These are phyloP conservation scores for Daphne laureola DNA, from an alignment of 441 rosid species.

Conservation along the genomic window DNA sequence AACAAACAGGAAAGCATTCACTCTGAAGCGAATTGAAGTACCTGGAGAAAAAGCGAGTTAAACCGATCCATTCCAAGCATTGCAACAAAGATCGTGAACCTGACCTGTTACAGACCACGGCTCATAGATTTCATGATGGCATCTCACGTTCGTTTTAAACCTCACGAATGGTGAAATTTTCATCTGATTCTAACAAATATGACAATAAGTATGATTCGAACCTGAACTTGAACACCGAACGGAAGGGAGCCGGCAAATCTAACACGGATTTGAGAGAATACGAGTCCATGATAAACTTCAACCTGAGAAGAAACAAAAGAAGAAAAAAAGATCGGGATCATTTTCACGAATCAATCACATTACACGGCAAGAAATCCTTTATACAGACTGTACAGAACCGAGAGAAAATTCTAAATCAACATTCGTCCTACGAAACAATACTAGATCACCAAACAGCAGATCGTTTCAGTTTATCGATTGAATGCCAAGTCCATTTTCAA, in stretches of 20 bases:
- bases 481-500: no score
- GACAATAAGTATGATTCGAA: slow-evolving; percentile 11
- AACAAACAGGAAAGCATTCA: slow-evolving; percentile 87
- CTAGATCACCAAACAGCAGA: no score
- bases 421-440: no score
- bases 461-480: no score
- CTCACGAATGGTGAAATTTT: slow-evolving; percentile 1
- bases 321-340: no score
- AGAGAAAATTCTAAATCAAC: no score
- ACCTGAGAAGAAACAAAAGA: slow-evolving; percentile 2
- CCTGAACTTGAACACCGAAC: slow-evolving; percentile 81
- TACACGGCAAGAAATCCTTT: no score
- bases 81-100: neutral
- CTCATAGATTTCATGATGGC: slow-evolving; percentile 4
- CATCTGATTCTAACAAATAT: neutral
- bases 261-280: slow-evolving; percentile 64
- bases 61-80: neutral
- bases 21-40: slow-evolving; percentile 95
- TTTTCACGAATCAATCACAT: no score
- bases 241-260: slow-evolving; percentile 67
- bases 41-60: slow-evolving; percentile 27
- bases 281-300: slow-evolving; percentile 47
- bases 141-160: neutral
- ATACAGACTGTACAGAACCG: no score
- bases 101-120: neutral